Conservation (phyloP, 805 yeast species). For the Nakazawaea siamensis region DNA sequence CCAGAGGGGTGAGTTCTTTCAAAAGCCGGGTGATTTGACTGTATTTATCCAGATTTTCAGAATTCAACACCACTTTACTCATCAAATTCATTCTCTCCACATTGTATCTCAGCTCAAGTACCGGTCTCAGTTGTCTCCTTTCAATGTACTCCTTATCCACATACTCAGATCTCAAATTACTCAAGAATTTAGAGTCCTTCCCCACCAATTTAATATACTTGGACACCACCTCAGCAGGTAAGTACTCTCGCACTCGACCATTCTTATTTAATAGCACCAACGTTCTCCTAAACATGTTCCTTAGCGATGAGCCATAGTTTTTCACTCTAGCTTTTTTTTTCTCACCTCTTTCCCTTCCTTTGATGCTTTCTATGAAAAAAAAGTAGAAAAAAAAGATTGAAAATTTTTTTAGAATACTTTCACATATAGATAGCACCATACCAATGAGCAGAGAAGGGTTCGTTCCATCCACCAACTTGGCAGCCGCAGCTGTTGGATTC, state of each 20-base stretch:
- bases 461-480: constrained; percentile 62
- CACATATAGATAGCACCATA: too few species aligned
- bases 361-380: too few species aligned
- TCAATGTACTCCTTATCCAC: neutral
- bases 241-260: too few species aligned
- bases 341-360: too few species aligned
- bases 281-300: too few species aligned
- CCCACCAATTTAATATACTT: constrained; percentile 2
- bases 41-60: constrained; percentile 1
- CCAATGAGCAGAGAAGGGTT: constrained; percentile 81
- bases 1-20: neutral
- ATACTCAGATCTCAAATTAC: constrained; percentile 2
- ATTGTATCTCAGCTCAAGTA: constrained; percentile 4
- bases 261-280: too few species aligned
- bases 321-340: too few species aligned
- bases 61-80: neutral
- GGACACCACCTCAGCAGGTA: neutral
- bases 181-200: constrained; percentile 3
- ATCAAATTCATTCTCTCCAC: constrained; percentile 1
- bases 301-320: too few species aligned
- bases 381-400: too few species aligned
- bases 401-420: too few species aligned
- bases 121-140: neutral
- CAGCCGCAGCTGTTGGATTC: constrained; percentile 83
- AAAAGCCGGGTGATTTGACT: neutral